These are phyloP conservation scores for Coemansia sp. DNA, from an alignment of 192 early-diverging fungal species.

Conservation along the genomic window DNA sequence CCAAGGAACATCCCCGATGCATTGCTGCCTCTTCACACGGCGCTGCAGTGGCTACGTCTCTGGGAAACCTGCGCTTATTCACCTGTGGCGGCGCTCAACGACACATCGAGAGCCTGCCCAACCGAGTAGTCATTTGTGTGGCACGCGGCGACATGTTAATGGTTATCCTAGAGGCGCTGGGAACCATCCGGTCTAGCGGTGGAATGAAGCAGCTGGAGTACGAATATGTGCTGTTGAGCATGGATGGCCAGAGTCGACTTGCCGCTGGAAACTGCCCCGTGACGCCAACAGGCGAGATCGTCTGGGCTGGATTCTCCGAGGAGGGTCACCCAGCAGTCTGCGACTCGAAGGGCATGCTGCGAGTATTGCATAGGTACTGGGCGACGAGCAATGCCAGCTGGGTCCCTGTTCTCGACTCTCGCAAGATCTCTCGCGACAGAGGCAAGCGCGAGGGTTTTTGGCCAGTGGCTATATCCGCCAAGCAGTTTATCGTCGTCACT, in stretches of 20 bases:
- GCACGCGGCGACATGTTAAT: slow-evolving; percentile 45
- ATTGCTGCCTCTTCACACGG: slow-evolving; percentile 73
- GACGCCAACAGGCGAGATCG: slow-evolving; percentile 64
- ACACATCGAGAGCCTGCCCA: slow-evolving; percentile 67
- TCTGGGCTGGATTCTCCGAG: slow-evolving; percentile 89
- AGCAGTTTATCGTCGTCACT: slow-evolving; percentile 71
- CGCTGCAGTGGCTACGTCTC: slow-evolving; percentile 73
- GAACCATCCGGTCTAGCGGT: slow-evolving; percentile 18
- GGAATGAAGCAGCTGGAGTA: slow-evolving; percentile 30
- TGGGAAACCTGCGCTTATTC: slow-evolving; percentile 79
- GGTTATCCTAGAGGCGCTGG: slow-evolving; percentile 32
- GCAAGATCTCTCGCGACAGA: slow-evolving; percentile 24
- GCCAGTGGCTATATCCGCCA: slow-evolving; percentile 81
- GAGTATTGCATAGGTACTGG: slow-evolving; percentile 71
- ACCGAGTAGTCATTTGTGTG: slow-evolving; percentile 46
- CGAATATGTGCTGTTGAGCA: slow-evolving; percentile 40
- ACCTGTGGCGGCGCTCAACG: slow-evolving; percentile 79
- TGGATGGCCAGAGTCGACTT: slow-evolving; percentile 35
- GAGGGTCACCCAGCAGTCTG: slow-evolving; percentile 72
- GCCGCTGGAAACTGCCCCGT: slow-evolving; percentile 64
- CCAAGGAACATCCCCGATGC: slow-evolving; percentile 71
- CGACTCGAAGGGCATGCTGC: slow-evolving; percentile 80
- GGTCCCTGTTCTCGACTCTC: slow-evolving; percentile 83
- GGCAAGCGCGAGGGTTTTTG: slow-evolving; percentile 71
- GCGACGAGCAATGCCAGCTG: slow-evolving; percentile 62